These are phyloP conservation scores for Oryza glumipatula DNA, from an alignment of 176 grass and related monocot species.

Conservation along the genomic window DNA sequence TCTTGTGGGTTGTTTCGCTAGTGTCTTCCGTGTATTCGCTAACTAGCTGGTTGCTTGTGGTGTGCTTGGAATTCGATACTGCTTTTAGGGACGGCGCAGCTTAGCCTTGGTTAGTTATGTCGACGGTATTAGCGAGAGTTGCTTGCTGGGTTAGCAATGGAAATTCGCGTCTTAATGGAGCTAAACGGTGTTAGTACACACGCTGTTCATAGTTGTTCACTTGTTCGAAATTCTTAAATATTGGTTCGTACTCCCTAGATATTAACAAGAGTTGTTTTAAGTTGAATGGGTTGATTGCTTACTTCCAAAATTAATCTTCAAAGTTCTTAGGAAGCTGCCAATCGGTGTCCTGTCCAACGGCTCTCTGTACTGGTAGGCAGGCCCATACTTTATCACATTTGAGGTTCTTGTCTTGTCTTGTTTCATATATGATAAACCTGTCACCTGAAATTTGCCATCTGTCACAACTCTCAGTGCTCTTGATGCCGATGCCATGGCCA, in stretches of 20 bases:
- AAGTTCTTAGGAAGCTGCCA: neutral
- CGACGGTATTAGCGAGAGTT: neutral
- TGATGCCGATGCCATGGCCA: neutral
- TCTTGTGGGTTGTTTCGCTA: too few species aligned
- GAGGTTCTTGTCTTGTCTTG: neutral
- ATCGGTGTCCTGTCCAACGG: neutral
- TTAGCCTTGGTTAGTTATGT: neutral
- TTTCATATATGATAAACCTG: neutral
- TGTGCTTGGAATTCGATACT: neutral
- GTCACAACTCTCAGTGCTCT: neutral
- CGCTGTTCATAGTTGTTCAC: neutral
- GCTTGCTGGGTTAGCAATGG: neutral
- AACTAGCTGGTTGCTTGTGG: neutral
- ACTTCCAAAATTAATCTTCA: neutral
- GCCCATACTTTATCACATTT: neutral
- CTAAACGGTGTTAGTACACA: neutral
- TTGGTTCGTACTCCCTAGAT: neutral
- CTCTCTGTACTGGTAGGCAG: neutral
- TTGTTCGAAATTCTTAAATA: neutral
- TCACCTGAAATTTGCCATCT: neutral
- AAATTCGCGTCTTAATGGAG: conserved; percentile 15
- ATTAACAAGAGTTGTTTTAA: neutral
- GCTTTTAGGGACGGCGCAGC: neutral
- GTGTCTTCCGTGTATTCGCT: neutral
- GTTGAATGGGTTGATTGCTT: neutral